phyloP scores from a whole-genome alignment of 164 flowering plant species.

The Vitis rupestris region DNA sequence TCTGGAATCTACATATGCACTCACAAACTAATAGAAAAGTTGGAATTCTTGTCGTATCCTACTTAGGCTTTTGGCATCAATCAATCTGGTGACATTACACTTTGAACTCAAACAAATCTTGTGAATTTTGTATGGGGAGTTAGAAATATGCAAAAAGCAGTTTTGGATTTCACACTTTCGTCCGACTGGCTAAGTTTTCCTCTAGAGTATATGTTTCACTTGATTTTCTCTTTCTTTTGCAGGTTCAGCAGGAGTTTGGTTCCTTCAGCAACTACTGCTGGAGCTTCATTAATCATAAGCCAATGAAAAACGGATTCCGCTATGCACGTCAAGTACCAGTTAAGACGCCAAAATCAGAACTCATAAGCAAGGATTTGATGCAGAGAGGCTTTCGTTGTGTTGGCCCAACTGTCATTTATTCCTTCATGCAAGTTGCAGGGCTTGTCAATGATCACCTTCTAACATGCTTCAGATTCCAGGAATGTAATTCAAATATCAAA shows the following conservation, averaged over 20 bases:
- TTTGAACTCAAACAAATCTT: too few relatives aligned
- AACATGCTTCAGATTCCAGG: slow-evolving; percentile 71
- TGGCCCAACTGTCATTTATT: slow-evolving; percentile 75
- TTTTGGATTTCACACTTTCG: too few relatives aligned
- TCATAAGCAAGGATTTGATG: slow-evolving; percentile 85
- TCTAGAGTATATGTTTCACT: not conserved
- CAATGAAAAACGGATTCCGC: slow-evolving; percentile 55
- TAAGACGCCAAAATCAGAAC: slow-evolving; percentile 83
- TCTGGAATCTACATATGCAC: too few relatives aligned
- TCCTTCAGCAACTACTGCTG: slow-evolving; percentile 85
- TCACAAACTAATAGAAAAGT: too few relatives aligned
- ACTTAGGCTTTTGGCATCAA: too few relatives aligned
- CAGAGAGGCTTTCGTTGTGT: slow-evolving; percentile 85
- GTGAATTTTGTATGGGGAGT: too few relatives aligned
- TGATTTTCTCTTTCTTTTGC: slow-evolving; percentile 16
- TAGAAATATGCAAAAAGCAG: too few relatives aligned
- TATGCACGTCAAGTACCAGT: slow-evolving; percentile 79
- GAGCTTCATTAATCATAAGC: slow-evolving; percentile 74
- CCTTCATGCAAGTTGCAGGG: slow-evolving; percentile 89
- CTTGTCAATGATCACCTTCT: slow-evolving; percentile 77
- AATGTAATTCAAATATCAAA: slow-evolving; percentile 32
- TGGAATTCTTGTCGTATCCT: too few relatives aligned
- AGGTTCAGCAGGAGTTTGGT: slow-evolving; percentile 80
- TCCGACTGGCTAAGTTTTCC: too few relatives aligned
- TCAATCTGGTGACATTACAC: too few relatives aligned